These are phyloP conservation scores for Boletus sp. DNA, from an alignment of 1,284 basidiomycete genomes.

Conservation along the genomic window DNA sequence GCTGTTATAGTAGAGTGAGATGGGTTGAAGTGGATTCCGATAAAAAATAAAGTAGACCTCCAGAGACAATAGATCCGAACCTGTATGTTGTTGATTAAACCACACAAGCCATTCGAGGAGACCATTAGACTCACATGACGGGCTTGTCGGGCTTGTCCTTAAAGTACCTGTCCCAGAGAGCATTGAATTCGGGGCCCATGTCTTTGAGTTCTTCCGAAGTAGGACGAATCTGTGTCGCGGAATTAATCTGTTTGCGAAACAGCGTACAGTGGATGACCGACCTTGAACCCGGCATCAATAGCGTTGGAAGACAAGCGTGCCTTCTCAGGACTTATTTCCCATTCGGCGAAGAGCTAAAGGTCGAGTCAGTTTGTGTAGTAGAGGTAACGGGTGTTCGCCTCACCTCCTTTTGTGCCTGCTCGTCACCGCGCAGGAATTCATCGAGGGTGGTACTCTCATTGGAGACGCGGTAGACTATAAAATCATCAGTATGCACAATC, in stretches of 20 bases:
- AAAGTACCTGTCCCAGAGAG: conserved; percentile 65
- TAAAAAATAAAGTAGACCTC: conserved; percentile 32
- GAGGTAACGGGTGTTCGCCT: neutral
- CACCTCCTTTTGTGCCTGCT: conserved; percentile 52
- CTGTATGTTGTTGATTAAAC: conserved; percentile 23
- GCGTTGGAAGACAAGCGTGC: conserved; percentile 63
- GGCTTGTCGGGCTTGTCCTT: conserved; percentile 76
- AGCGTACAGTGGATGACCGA: conserved; percentile 13
- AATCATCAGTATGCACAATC: conserved; percentile 1
- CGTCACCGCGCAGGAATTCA: conserved; percentile 66
- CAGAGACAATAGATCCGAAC: conserved; percentile 64
- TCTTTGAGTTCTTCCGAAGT: conserved; percentile 64
- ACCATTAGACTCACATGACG: conserved; percentile 45
- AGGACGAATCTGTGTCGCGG: conserved; percentile 50
- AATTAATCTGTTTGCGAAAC: neutral
- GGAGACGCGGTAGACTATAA: conserved; percentile 63
- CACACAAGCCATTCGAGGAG: neutral
- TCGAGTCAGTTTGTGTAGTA: neutral
- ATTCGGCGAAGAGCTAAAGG: conserved; percentile 54
- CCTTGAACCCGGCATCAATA: conserved; percentile 74
- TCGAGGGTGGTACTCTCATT: conserved; percentile 61
- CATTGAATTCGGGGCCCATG: conserved; percentile 73
- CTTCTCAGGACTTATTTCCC: conserved; percentile 67
- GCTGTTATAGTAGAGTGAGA: conserved; percentile 33
- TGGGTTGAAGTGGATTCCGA: neutral